Evolutionary conservation across 1,284 basidiomycete species (phyloP), one percentile per base, ranked within the genome.

Genomic region (Quambalaria eucalypti): DNA sequence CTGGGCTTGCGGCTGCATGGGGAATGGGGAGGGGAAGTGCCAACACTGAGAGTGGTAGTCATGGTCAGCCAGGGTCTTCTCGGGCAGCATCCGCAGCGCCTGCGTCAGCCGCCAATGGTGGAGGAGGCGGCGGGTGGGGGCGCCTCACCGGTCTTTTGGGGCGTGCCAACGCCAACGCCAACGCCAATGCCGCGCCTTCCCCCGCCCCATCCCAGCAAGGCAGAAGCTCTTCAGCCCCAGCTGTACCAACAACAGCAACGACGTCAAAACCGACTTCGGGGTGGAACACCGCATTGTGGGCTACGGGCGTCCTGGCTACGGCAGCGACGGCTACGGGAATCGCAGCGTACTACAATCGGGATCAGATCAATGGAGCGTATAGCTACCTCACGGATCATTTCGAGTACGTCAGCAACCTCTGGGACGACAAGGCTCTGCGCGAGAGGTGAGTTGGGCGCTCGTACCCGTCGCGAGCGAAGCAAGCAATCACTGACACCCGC

Each of bases 371-470:
- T 33, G 64, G 62, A 7, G 61, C 68, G 7, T 74, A 69, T 42
- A 55, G 59, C 21, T 92, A 86, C 84, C 84, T 86, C 3, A 84
- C 82, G 21, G 90, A 93, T 61, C 92, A 97, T 76, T 83, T 95
- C 82, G 86, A 86, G 66, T 97, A 89, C 74, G 85, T 95, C 14
- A 84, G 85, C 38, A 88, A 83, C 61, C 78, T 96, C 10, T 96
- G 90, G 90, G 86, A 93, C 65, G 83, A 85, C 59, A 78, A 81
- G 28, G 80, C 78, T 1, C 78, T 91, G 72, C 80, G 80, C 50
- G 76, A 74, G 53, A 81, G 92, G 29, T 50, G 53, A 40, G 50
- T 30, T 4, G 12, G 47, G 8, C 8, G 21, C 10, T 28, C 23
- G 6, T n/a, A 16, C 10, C 16, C 8, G 28, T 16, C n/a, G n/a